Base-by-base conservation (phyloP, 768 basidiomycete genomes). In the Leucogyrophana mollusca region DNA sequence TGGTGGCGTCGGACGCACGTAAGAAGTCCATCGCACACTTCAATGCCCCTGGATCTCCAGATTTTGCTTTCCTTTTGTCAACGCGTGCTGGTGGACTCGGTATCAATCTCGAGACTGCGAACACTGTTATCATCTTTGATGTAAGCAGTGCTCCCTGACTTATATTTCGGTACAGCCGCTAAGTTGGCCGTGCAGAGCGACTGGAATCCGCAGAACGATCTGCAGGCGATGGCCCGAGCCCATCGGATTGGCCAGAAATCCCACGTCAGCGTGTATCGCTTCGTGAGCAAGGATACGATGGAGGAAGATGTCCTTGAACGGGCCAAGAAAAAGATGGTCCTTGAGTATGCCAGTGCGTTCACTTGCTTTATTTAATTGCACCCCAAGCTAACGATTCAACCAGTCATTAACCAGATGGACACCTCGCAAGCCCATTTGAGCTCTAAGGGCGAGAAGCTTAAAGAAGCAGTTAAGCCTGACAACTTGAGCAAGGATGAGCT, bases 331-430 rank as follows among this genome's bases (percentile, higher is more conserved):
- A 98, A 99, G 75, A 98, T 98, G 96, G 93, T 98, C 35, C 74
- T 99, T 52, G 96, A 99, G 67, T 96, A 98, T 74, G 96, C 96
- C 34, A 97, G 94, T 97, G 21, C 13, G 25, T 61, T 58, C 35
- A 57, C 56, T 34, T 50, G 34, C 45, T 14, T 40, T 10, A 13
- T 10, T 23, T 32, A 38, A 49, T 33, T 34, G 21, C 18, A 46
- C 40, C 23, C 30, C 17, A 54, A 38, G 35, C 51, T 42, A 20
- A 38, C 13, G 22, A 16, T 44, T 40, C 44, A 34, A 43, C n/a
- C 64, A 96, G 94, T 99, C 73, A 97, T 99, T 75, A 96, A 97
- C 69, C 95, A 98, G 71, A 96, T 98, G 90, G 96, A 99, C 70
- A 99, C 96, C 18, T 94, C 94, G 34, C 96, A 97, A 54, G 90